Conservation (phyloP, 768 basidiomycete species). For the Hydnomerulius pinastri region DNA sequence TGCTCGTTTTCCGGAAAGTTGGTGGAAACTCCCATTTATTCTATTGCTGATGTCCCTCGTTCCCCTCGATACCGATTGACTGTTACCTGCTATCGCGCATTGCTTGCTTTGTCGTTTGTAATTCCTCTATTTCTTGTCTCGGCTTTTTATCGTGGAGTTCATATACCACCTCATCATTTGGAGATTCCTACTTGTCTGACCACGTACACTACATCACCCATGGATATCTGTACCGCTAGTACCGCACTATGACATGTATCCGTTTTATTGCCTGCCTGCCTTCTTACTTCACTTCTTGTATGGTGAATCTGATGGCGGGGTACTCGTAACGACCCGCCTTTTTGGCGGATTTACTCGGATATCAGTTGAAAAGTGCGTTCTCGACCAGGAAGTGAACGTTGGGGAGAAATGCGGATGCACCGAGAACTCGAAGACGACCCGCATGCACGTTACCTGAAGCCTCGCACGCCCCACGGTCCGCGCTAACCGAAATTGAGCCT, state of each 20-base stretch:
- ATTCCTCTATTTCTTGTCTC: neutral
- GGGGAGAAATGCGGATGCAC: too few relatives aligned
- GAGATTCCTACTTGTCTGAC: conserved; percentile 1
- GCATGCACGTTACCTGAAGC: too few relatives aligned
- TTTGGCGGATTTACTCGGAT: too few relatives aligned
- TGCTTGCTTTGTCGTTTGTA: neutral
- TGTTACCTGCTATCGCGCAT: neutral
- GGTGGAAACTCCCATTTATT: conserved; percentile 1
- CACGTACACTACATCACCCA: neutral
- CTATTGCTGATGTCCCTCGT: neutral
- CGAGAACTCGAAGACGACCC: too few relatives aligned
- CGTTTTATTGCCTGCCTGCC: neutral
- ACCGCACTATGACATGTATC: neutral
- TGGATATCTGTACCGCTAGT: neutral
- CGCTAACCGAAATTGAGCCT: too few relatives aligned
- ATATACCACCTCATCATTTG: conserved; percentile 2
- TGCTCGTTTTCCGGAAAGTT: neutral
- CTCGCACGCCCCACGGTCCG: too few relatives aligned
- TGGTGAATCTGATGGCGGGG: neutral
- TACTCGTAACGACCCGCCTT: neutral
- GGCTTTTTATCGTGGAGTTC: neutral
- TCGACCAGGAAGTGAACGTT: too few relatives aligned
- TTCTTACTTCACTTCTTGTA: neutral
- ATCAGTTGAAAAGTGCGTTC: too few relatives aligned
- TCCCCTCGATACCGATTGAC: conserved; percentile 3